Conservation (phyloP, 768 basidiomycete species). For the Leccinellum luteum region DNA sequence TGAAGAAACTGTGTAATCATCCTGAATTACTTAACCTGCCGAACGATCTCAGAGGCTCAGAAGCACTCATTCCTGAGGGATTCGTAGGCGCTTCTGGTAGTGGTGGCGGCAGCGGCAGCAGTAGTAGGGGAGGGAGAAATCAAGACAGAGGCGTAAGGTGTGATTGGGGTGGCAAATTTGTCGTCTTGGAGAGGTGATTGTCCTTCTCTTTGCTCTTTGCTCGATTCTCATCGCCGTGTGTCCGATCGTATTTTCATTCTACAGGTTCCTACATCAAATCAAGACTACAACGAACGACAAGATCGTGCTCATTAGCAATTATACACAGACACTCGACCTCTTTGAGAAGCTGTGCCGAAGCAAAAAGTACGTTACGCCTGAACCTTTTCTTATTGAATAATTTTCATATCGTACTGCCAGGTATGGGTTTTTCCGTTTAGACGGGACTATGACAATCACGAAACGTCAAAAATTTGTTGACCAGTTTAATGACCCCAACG, state of each 20-base stretch:
- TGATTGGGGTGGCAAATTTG: constrained; percentile 89
- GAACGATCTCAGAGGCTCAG: constrained; percentile 78
- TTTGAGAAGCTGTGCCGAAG: constrained; percentile 85
- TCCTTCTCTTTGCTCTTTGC: background rate
- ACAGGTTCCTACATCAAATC: constrained; percentile 82
- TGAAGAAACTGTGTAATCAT: constrained; percentile 96
- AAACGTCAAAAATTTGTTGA: constrained; percentile 96
- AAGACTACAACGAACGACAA: constrained; percentile 84
- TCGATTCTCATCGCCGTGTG: background rate
- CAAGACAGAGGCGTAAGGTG: constrained; percentile 52
- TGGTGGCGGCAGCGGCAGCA: constrained; percentile 16
- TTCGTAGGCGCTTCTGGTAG: constrained; percentile 53
- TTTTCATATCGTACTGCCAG: constrained; percentile 37
- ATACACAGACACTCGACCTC: constrained; percentile 91
- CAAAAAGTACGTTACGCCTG: constrained; percentile 60
- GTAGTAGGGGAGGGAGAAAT: constrained; percentile 42
- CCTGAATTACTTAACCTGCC: constrained; percentile 88
- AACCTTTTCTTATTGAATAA: background rate
- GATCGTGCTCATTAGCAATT: constrained; percentile 95
- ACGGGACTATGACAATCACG: constrained; percentile 88
- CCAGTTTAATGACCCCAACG: constrained; percentile 90
- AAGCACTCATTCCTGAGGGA: constrained; percentile 75
- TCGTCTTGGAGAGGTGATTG: constrained; percentile 83
- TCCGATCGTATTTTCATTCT: background rate
- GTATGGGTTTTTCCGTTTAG: constrained; percentile 89